Evolutionary conservation across 2,329 filamentous ascomycete genomes (phyloP).

Genomic region (Neonectria coccinea): DNA sequence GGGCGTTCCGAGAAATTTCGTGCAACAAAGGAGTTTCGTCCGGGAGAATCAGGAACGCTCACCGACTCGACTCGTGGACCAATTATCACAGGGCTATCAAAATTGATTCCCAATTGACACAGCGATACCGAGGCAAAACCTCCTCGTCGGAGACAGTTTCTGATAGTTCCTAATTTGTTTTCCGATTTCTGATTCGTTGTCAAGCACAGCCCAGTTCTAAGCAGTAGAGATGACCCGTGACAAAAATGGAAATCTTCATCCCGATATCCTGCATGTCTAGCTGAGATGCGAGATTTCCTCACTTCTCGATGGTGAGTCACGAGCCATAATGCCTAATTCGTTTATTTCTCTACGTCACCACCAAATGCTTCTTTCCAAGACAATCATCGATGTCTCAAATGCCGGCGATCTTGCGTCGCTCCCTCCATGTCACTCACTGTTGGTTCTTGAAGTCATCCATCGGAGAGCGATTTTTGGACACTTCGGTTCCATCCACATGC

Average conservation of each 20-base stretch:
- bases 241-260: constrained; percentile 6
- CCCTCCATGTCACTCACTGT: neutral
- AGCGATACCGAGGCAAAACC: neutral
- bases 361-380: neutral
- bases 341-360: neutral
- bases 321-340: neutral
- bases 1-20: constrained; percentile 14
- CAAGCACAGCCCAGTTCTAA: constrained; percentile 8
- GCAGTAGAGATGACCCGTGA: neutral
- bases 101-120: neutral
- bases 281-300: constrained; percentile 19
- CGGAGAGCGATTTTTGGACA: neutral
- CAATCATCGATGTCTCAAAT: neutral
- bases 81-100: constrained; percentile 2
- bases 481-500: neutral
- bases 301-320: constrained; percentile 11
- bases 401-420: neutral
- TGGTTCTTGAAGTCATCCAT: neutral
- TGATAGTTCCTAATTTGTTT: neutral
- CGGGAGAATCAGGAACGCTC: constrained; percentile 23
- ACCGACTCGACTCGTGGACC: neutral
- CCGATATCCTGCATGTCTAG: constrained; percentile 11
- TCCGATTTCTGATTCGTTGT: neutral
- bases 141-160: neutral
- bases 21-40: neutral